These are phyloP conservation scores for Scorias spongiosa DNA, from an alignment of 2,329 filamentous ascomycete genomes.

Conservation along the genomic window DNA sequence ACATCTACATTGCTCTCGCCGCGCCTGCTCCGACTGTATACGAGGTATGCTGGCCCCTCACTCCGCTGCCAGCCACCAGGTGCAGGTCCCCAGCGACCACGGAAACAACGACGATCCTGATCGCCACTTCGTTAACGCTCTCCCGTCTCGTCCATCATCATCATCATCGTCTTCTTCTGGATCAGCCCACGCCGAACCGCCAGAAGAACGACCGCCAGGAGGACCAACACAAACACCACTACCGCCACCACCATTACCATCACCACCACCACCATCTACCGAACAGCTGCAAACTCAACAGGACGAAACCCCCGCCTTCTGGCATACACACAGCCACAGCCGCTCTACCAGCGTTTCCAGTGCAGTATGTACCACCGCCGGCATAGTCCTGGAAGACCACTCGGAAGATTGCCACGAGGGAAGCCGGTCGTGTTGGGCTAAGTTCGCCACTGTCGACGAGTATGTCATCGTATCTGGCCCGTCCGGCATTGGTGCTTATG, in stretches of 20 bases:
- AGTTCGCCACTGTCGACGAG: slow-evolving; percentile 45
- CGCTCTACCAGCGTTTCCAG: not conserved
- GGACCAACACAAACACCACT: not conserved
- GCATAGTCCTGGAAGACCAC: slow-evolving; percentile 49
- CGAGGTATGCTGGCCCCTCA: too few species aligned
- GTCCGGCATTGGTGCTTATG: slow-evolving; percentile 64
- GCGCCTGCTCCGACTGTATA: too few species aligned
- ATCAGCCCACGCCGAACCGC: not conserved
- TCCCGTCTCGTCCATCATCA: too few species aligned
- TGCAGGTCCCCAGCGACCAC: too few species aligned
- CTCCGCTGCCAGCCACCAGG: too few species aligned
- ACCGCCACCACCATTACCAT: not conserved
- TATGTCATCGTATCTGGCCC: slow-evolving; percentile 45
- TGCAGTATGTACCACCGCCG: slow-evolving; percentile 7
- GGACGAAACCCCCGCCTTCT: slow-evolving; percentile 30
- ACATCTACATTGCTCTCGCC: too few species aligned
- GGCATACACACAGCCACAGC: slow-evolving; percentile 23
- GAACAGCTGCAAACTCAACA: not conserved
- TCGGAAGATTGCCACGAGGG: slow-evolving; percentile 43
- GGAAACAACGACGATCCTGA: too few species aligned
- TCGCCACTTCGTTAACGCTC: too few species aligned
- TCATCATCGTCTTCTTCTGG: too few species aligned
- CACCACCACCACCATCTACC: not conserved
- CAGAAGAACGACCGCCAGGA: not conserved
- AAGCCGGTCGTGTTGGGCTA: slow-evolving; percentile 46